A percentile compares a stretch with the other conserved stretches of the same genome.
These are phyloP conservation scores for Aspergillus homomorphus DNA, from an alignment of 495 filamentous ascomycete genomes.

Conservation along the genomic window DNA sequence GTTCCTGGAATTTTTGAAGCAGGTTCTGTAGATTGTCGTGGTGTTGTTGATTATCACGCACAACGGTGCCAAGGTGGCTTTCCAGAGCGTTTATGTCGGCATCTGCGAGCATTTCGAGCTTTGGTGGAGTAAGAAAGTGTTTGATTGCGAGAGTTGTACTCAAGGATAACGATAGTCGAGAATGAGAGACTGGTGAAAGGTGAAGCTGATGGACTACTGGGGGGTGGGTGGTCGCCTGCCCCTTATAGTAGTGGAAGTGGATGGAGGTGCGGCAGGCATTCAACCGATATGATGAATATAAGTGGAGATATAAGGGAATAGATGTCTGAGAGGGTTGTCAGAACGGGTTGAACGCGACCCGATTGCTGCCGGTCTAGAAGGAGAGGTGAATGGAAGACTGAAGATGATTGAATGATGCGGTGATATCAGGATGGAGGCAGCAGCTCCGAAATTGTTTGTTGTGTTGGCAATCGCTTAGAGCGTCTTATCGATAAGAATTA, in stretches of 20 bases:
- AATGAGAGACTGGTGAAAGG: neutral
- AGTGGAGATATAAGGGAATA: neutral
- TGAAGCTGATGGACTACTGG: neutral
- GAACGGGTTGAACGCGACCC: no score
- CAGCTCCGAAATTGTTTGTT: neutral
- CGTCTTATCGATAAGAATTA: neutral
- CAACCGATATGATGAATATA: neutral
- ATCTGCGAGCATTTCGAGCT: slow-evolving; percentile 33
- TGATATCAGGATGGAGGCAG: neutral
- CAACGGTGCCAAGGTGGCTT: slow-evolving; percentile 26
- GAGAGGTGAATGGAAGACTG: neutral
- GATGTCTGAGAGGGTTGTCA: neutral
- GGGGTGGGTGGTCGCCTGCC: slow-evolving; percentile 1
- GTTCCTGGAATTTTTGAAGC: slow-evolving; percentile 34
- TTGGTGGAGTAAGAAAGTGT: no score
- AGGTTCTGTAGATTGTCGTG: slow-evolving; percentile 37
- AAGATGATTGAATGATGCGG: neutral
- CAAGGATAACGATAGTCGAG: neutral
- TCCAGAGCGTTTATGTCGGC: slow-evolving; percentile 37
- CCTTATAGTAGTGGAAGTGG: neutral
- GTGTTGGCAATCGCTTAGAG: slow-evolving; percentile 1
- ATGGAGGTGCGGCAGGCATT: neutral
- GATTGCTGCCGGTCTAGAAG: no score
- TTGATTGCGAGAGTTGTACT: neutral
- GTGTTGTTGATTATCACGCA: slow-evolving; percentile 30